These are phyloP conservation scores for Eragrostis curvula DNA, from an alignment of 176 grass and related monocot genomes.

Conservation along the genomic window DNA sequence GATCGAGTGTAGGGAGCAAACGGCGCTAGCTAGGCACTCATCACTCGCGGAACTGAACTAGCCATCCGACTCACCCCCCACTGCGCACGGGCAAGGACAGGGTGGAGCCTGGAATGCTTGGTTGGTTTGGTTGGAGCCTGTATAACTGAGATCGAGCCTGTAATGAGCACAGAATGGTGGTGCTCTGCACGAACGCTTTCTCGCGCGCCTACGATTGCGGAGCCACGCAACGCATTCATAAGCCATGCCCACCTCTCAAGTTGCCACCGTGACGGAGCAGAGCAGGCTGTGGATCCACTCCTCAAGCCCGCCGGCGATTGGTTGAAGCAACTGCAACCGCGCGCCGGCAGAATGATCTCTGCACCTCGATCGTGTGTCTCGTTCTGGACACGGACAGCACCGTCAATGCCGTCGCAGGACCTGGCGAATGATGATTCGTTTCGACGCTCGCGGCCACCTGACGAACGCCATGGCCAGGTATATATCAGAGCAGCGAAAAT, in stretches of 20 bases:
- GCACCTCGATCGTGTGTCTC: background rate
- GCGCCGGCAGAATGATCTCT: slow-evolving; percentile 8
- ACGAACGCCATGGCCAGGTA: background rate
- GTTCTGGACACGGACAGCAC: background rate
- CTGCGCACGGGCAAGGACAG: background rate
- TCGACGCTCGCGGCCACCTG: slow-evolving; percentile 41
- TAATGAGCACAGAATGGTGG: too few relatives aligned
- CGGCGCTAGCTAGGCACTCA: background rate
- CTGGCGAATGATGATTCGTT: slow-evolving; percentile 34
- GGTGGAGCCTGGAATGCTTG: too few relatives aligned
- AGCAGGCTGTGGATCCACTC: background rate
- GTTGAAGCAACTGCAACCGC: background rate
- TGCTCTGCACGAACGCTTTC: background rate
- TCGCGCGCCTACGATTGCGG: background rate
- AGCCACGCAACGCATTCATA: background rate
- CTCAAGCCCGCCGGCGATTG: background rate
- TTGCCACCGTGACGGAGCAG: background rate
- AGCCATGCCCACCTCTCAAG: background rate
- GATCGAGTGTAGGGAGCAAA: slow-evolving; percentile 8
- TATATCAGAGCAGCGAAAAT: background rate
- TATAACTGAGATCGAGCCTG: too few relatives aligned
- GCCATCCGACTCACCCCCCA: slow-evolving; percentile 23
- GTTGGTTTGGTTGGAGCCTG: too few relatives aligned
- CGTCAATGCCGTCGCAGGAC: slow-evolving; percentile 36
- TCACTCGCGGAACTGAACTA: slow-evolving; percentile 1